These are phyloP conservation scores for Cordyceps fumosorosea DNA, from an alignment of 2,329 filamentous ascomycete species.

Conservation along the genomic window DNA sequence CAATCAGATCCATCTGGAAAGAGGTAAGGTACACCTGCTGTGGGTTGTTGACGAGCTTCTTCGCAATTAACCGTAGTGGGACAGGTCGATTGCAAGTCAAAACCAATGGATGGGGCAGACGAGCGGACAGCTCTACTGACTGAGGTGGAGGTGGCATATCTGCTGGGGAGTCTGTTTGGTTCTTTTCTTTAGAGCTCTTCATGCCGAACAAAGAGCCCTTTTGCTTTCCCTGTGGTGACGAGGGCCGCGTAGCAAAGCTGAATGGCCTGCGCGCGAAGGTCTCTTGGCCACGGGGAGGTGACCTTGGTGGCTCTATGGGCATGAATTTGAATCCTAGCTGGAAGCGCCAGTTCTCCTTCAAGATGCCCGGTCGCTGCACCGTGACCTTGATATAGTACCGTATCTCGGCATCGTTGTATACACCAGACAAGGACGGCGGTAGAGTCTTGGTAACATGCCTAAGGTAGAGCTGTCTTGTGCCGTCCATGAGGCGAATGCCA, in stretches of 20 bases:
- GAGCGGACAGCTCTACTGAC: slow-evolving; percentile 68
- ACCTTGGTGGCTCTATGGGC: slow-evolving; percentile 83
- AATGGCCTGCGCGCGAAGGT: slow-evolving; percentile 73
- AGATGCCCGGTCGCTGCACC: slow-evolving; percentile 76
- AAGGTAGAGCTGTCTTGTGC: slow-evolving; percentile 55
- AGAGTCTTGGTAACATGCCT: slow-evolving; percentile 77
- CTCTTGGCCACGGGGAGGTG: slow-evolving; percentile 61
- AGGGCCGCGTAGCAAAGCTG: slow-evolving; percentile 41
- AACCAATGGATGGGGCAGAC: slow-evolving; percentile 80
- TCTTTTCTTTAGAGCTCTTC: slow-evolving; percentile 20
- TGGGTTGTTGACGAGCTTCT: slow-evolving; percentile 62
- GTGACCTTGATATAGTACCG: slow-evolving; percentile 96
- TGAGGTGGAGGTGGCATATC: slow-evolving; percentile 38
- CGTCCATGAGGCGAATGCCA: slow-evolving; percentile 53
- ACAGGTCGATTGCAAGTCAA: slow-evolving; percentile 84
- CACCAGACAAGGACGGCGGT: slow-evolving; percentile 82
- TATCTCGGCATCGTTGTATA: slow-evolving; percentile 82
- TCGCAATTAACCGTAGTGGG: slow-evolving; percentile 72
- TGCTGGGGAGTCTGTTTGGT: neutral
- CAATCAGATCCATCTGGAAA: slow-evolving; percentile 75
- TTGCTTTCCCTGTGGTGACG: slow-evolving; percentile 35
- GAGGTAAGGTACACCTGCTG: slow-evolving; percentile 71
- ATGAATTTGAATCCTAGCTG: slow-evolving; percentile 73
- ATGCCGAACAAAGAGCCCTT: slow-evolving; percentile 56
- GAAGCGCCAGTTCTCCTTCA: slow-evolving; percentile 80